Evolutionary conservation across 352 stramenopile genomes (phyloP).

Genomic region (Aphanomyces cochlioides): DNA sequence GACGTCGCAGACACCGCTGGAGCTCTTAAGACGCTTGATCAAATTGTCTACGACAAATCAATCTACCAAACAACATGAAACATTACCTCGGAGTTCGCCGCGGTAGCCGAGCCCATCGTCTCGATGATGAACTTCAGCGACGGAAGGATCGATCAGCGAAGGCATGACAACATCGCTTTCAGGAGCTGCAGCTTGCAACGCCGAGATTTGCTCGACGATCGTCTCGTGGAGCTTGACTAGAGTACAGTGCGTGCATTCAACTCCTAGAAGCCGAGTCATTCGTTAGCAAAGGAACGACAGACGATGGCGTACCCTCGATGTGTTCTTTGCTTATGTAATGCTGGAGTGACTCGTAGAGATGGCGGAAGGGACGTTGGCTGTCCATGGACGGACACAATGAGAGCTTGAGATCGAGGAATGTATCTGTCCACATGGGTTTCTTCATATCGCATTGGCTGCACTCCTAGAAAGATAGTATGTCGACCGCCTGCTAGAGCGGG

Average conservation of each 20-base stretch:
- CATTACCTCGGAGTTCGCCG: not conserved
- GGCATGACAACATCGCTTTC: not conserved
- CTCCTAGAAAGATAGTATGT: not conserved
- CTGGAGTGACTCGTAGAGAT: slow-evolving; percentile 13
- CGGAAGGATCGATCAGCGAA: not conserved
- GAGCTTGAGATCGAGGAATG: slow-evolving; percentile 26
- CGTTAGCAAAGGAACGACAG: not conserved
- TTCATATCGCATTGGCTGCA: slow-evolving; percentile 13
- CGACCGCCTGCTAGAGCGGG: not conserved
- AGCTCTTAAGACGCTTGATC: not conserved
- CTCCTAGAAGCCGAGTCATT: not conserved
- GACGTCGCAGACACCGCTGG: slow-evolving; percentile 18
- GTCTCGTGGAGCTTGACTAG: not conserved
- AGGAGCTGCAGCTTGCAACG: not conserved
- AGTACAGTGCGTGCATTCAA: slow-evolving; percentile 26
- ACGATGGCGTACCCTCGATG: slow-evolving; percentile 14
- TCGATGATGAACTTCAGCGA: not conserved
- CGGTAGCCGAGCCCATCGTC: not conserved
- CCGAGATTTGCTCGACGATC: not conserved
- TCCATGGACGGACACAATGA: slow-evolving; percentile 23
- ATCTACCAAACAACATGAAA: not conserved
- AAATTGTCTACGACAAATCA: slow-evolving; percentile 10
- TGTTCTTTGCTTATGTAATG: slow-evolving; percentile 25
- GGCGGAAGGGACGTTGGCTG: slow-evolving; percentile 2
- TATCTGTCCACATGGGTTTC: slow-evolving; percentile 26